A percentile compares a stretch with the other conserved stretches of the same genome.
Conservation (phyloP, 148 eudicot species). For the Chenopodium quinoa region DNA sequence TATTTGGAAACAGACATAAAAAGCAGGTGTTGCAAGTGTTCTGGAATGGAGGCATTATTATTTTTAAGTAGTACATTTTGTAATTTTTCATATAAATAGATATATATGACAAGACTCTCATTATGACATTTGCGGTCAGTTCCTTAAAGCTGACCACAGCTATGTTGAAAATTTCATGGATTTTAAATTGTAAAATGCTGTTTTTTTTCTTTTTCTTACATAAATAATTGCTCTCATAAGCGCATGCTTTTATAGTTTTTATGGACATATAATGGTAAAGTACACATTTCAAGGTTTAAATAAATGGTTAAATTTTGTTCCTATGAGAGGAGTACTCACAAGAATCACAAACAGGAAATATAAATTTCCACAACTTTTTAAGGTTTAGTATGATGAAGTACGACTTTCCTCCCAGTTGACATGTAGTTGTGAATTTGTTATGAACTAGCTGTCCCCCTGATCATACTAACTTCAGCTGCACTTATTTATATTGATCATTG, state of each 20-base stretch:
- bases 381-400: neutral
- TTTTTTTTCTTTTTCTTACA: no score
- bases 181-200: neutral
- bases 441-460: neutral
- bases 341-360: neutral
- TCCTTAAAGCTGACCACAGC: neutral
- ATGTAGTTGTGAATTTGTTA: neutral
- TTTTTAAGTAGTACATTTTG: neutral
- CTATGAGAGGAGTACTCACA: neutral
- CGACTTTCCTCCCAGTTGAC: neutral
- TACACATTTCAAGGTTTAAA: no score
- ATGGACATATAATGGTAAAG: neutral
- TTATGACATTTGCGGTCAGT: neutral
- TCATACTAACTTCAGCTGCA: no score
- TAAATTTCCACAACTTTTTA: neutral
- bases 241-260: neutral
- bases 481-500: neutral
- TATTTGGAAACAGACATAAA: no score
- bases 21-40: no score
- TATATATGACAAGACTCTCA: neutral
- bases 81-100: neutral
- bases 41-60: no score
- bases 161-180: neutral
- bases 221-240: neutral
- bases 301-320: neutral